Evolutionary conservation across 257 asterid species (phyloP), one percentile per base, ranked within the genome.

Genomic region (Linderniella brevidens): DNA sequence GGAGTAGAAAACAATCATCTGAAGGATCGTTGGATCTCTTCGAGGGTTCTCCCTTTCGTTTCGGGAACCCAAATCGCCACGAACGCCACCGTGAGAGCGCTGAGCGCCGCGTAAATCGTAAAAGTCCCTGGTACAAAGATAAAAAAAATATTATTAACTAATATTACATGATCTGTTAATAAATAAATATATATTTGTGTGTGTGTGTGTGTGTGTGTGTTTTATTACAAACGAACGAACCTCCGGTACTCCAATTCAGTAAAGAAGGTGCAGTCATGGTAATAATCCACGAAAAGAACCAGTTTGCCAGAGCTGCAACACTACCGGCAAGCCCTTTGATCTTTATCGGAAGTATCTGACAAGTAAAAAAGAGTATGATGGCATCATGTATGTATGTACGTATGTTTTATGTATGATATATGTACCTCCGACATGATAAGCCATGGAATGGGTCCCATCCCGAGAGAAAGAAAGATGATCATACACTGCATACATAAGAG

Each of bases 361-460:
- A 65, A 20, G 46, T 12, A 37, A 62, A 9, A 57, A 9, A 29
- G 6, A 6, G 25, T 42, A 51, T 5, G 19, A 48, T 46, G 9
- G 17, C 10, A 13, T 39, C 64, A 41, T 18, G 46, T 19, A 48
- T 38, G 36, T 11, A 8, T 8, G 11, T 13, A 53, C 47, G 50
- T 17, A 42, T 35, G 7, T n/a, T n/a, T n/a, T n/a, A n/a, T n/a
- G n/a, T n/a, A n/a, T n/a, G n/a, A n/a, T n/a, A n/a, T n/a, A n/a
- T n/a, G 56, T 66, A 80, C 95, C 84, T 84, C 95, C 0, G 88
- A 73, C 81, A 77, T 69, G 60, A 70, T 77, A 49, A 67, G 70
- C 86, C 82, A 76, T 13, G 83, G 86, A 37, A 79, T 79, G 41
- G 82, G 80, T 37, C 73, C 93, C 93, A 84, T 68, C 49, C 95